phyloP scores from a whole-genome alignment of 371 early-diverging fungal species.

The Smittium culicis region DNA sequence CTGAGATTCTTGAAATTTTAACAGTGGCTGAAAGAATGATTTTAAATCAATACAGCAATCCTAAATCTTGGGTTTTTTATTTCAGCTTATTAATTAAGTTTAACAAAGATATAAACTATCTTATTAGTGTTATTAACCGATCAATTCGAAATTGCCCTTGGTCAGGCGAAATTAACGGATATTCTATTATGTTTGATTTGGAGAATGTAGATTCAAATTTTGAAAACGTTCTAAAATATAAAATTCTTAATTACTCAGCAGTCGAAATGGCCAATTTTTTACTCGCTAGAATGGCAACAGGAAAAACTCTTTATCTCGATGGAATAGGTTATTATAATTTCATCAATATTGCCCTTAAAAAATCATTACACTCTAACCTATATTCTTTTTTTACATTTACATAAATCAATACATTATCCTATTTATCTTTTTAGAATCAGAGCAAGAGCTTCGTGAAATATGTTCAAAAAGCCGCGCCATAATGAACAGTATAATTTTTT shows the following conservation, averaged over 20 bases:
- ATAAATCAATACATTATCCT: not conserved
- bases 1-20: not conserved
- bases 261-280: constrained; percentile 10
- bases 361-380: too few species aligned
- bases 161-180: constrained; percentile 9
- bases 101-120: not conserved
- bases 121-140: not conserved
- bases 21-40: constrained; percentile 7
- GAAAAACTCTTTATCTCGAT: not conserved
- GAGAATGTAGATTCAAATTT: not conserved
- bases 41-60: not conserved
- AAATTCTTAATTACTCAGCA: not conserved
- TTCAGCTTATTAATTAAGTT: not conserved
- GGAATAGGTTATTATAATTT: not conserved
- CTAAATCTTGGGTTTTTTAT: constrained; percentile 6
- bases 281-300: not conserved
- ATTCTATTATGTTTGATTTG: constrained; percentile 2
- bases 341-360: too few species aligned
- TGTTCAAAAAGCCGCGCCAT: constrained; percentile 2
- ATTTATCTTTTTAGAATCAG: not conserved
- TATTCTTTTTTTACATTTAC: too few species aligned
- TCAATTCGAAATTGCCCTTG: not conserved
- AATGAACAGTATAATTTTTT: not conserved
- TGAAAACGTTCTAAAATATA: not conserved
- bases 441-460: constrained; percentile 1